Percentiles rank a stretch among this genome's conserved stretches.
Conservation (phyloP, 2,329 filamentous ascomycete genomes). For the Bipolaris zeicola region DNA sequence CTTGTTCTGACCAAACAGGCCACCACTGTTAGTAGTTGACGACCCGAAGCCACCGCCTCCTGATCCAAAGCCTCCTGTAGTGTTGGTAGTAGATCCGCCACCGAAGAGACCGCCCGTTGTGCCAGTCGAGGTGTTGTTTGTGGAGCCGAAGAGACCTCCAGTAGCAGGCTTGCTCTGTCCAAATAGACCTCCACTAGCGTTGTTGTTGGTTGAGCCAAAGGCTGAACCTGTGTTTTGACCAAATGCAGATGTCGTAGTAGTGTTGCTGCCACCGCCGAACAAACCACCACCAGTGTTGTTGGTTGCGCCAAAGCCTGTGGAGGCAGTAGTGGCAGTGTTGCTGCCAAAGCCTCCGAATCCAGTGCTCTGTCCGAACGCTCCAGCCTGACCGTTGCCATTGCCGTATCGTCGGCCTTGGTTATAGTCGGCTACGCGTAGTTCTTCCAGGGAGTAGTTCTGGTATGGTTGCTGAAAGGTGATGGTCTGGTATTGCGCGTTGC, state of each 20-base stretch:
- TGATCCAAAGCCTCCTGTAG: constrained; percentile 33
- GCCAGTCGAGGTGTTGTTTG: constrained; percentile 34
- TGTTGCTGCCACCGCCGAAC: constrained; percentile 52
- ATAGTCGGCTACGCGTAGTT: constrained; percentile 76
- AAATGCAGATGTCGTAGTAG: constrained; percentile 37
- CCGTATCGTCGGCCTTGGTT: constrained; percentile 82
- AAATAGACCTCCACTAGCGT: constrained; percentile 40
- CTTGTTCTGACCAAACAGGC: constrained; percentile 58
- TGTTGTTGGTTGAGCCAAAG: constrained; percentile 38
- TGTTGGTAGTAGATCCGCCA: constrained; percentile 34
- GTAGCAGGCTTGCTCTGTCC: constrained; percentile 45
- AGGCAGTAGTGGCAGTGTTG: constrained; percentile 46
- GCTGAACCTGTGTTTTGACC: constrained; percentile 40
- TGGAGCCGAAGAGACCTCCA: constrained; percentile 48
- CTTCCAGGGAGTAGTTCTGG: constrained; percentile 86
- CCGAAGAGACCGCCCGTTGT: constrained; percentile 45
- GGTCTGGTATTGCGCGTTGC: constrained; percentile 70
- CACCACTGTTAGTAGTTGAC: constrained; percentile 31
- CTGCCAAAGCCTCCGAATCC: constrained; percentile 57
- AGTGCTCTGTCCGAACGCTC: constrained; percentile 76
- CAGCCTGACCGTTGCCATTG: constrained; percentile 77
- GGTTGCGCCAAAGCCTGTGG: constrained; percentile 57
- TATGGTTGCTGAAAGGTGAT: constrained; percentile 80
- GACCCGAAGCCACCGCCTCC: constrained; percentile 45
- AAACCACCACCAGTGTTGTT: constrained; percentile 50